Conservation (phyloP, 768 basidiomycete genomes). For the Heimioporus sp. region DNA sequence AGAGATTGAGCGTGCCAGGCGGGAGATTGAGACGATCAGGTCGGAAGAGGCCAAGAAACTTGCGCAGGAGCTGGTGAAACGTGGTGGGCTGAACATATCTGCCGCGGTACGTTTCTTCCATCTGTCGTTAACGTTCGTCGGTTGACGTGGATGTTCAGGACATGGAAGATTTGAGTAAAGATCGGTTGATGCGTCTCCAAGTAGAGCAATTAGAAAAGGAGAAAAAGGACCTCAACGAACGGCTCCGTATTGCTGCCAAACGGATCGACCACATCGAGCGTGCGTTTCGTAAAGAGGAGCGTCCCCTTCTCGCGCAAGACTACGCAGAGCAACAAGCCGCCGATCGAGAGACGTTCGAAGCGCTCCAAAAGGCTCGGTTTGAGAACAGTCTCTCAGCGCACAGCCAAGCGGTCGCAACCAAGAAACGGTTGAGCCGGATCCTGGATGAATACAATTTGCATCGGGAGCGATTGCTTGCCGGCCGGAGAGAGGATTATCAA, state of each 20-base stretch:
- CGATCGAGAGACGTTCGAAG: conserved; percentile 70
- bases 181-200: conserved; percentile 83
- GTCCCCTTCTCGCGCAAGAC: conserved; percentile 79
- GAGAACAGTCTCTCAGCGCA: conserved; percentile 58
- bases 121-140: background rate
- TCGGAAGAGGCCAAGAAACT: conserved; percentile 83
- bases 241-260: conserved; percentile 80
- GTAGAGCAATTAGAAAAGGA: conserved; percentile 97
- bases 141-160: conserved; percentile 42
- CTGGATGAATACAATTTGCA: conserved; percentile 61
- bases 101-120: conserved; percentile 52
- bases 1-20: conserved; percentile 77
- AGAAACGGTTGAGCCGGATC: conserved; percentile 73
- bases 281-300: conserved; percentile 91
- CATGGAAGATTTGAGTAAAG: conserved; percentile 81
- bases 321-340: conserved; percentile 81
- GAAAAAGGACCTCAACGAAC: conserved; percentile 81
- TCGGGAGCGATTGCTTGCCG: conserved; percentile 51
- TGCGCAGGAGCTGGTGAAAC: conserved; percentile 77
- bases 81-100: conserved; percentile 70
- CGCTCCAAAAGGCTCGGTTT: conserved; percentile 53
- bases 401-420: conserved; percentile 65
- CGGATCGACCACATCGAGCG: conserved; percentile 95
- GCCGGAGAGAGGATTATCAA: conserved; percentile 64
- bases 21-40: conserved; percentile 59